phyloP scores from a whole-genome alignment of 208 protist species.

The Wallacemonas collosoma region DNA sequence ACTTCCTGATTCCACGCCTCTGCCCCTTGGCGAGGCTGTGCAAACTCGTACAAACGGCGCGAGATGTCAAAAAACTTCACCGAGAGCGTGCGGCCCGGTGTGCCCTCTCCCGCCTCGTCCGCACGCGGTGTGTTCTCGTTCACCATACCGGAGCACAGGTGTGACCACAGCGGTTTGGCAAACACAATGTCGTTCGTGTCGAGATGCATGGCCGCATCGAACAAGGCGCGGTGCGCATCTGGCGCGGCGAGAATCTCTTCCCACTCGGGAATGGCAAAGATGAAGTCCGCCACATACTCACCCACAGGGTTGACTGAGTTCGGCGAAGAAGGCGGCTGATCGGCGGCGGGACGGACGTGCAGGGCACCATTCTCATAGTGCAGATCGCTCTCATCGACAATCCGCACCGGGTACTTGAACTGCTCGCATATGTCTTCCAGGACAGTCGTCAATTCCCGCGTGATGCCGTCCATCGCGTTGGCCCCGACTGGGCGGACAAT shows the following conservation, averaged over 20 bases:
- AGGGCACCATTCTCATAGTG: conserved; percentile 44
- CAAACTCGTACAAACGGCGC: conserved; percentile 50
- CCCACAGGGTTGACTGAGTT: conserved; percentile 20
- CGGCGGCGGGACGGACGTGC: conserved; percentile 19
- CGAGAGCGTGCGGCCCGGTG: conserved; percentile 18
- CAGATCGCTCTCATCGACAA: conserved; percentile 56
- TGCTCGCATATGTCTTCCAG: conserved; percentile 44
- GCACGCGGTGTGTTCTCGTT: conserved; percentile 10
- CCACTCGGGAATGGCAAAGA: conserved; percentile 59
- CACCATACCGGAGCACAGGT: conserved; percentile 52
- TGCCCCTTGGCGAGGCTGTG: conserved; percentile 49
- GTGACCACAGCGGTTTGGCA: conserved; percentile 71
- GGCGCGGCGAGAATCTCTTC: conserved; percentile 40
- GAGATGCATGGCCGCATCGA: conserved; percentile 52
- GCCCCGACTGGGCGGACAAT: conserved; percentile 35
- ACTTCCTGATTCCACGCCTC: conserved; percentile 68
- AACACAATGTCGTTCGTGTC: conserved; percentile 60
- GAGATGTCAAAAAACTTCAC: conserved; percentile 64
- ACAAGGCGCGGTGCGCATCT: conserved; percentile 40
- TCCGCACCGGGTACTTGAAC: conserved; percentile 53
- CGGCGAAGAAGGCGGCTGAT: conserved; percentile 20
- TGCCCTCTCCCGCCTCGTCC: conserved; percentile 5
- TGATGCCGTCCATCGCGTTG: conserved; percentile 29
- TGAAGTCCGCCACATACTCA: conserved; percentile 54
- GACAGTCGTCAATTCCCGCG: conserved; percentile 37